Percentiles rank a stretch among this genome's conserved stretches.
Conservation (phyloP, 768 basidiomycete species). For the Tricholoma hemisulphureum region DNA sequence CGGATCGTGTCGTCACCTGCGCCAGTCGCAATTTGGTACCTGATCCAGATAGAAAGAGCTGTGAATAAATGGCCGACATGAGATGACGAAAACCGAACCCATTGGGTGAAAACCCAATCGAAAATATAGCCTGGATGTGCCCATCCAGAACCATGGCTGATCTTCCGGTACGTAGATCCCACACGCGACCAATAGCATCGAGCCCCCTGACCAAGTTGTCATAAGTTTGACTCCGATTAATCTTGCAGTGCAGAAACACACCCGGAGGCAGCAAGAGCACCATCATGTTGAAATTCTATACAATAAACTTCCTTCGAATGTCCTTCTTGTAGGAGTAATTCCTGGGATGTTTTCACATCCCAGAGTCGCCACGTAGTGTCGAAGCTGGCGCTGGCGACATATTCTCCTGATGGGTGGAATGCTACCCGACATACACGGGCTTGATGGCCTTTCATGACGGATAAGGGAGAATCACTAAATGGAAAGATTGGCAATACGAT, state of each 20-base stretch:
- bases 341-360: constrained; percentile 82
- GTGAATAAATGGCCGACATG: constrained; percentile 4
- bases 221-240: neutral
- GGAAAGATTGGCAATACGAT: constrained; percentile 4
- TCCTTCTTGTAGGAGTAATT: constrained; percentile 90
- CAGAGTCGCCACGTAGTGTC: constrained; percentile 98
- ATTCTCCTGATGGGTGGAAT: constrained; percentile 94
- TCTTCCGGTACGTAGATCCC: constrained; percentile 93
- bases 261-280: constrained; percentile 91
- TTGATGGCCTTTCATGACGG: constrained; percentile 84
- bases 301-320: constrained; percentile 97
- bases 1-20: constrained; percentile 97
- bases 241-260: constrained; percentile 39
- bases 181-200: constrained; percentile 95
- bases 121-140: constrained; percentile 88
- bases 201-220: constrained; percentile 61
- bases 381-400: constrained; percentile 92
- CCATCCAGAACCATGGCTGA: constrained; percentile 99
- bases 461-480: constrained; percentile 78
- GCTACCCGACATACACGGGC: constrained; percentile 91
- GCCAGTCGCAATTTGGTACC: constrained; percentile 96
- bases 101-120: constrained; percentile 92
- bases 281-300: constrained; percentile 95
- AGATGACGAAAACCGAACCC: constrained; percentile 55
- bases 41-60: constrained; percentile 31